These are phyloP conservation scores for Leptomonas pyrrhocoris DNA, from an alignment of 208 protist genomes.

Conservation along the genomic window DNA sequence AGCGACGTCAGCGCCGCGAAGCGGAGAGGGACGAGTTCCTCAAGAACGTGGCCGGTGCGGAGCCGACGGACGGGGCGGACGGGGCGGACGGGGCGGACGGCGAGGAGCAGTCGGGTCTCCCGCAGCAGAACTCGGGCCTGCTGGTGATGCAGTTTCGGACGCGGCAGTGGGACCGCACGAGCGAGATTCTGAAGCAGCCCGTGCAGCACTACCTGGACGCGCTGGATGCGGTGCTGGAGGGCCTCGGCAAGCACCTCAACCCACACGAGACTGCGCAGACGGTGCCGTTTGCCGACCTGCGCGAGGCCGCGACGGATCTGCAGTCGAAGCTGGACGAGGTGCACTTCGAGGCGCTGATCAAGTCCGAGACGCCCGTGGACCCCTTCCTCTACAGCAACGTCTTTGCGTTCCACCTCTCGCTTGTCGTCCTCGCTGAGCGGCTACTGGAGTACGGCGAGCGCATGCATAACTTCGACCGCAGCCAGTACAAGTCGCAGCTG, in stretches of 20 bases:
- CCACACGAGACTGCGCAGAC: slow-evolving; percentile 34
- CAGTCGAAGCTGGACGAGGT: slow-evolving; percentile 48
- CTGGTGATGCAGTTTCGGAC: slow-evolving; percentile 7
- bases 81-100: background rate
- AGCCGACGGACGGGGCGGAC: background rate
- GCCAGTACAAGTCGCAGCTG: slow-evolving; percentile 46
- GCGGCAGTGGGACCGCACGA: slow-evolving; percentile 17
- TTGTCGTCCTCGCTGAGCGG: slow-evolving; percentile 46
- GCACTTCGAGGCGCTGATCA: slow-evolving; percentile 46
- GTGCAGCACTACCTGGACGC: slow-evolving; percentile 34
- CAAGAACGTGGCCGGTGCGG: background rate
- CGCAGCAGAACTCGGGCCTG: background rate
- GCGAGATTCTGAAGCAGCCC: slow-evolving; percentile 19
- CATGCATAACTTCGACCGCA: slow-evolving; percentile 55
- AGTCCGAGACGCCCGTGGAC: slow-evolving; percentile 29
- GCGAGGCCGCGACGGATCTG: slow-evolving; percentile 35
- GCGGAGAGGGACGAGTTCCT: slow-evolving; percentile 3
- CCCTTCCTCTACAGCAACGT: slow-evolving; percentile 43
- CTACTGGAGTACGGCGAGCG: slow-evolving; percentile 40
- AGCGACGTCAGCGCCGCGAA: slow-evolving; percentile 1
- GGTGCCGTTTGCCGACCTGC: slow-evolving; percentile 55
- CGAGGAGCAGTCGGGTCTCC: background rate
- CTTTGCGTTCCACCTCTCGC: slow-evolving; percentile 35
- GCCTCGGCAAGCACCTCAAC: slow-evolving; percentile 45
- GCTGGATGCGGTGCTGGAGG: slow-evolving; percentile 39